Evolutionary conservation across 495 filamentous ascomycete genomes (phyloP).

Genomic region (Darksidea phi): DNA sequence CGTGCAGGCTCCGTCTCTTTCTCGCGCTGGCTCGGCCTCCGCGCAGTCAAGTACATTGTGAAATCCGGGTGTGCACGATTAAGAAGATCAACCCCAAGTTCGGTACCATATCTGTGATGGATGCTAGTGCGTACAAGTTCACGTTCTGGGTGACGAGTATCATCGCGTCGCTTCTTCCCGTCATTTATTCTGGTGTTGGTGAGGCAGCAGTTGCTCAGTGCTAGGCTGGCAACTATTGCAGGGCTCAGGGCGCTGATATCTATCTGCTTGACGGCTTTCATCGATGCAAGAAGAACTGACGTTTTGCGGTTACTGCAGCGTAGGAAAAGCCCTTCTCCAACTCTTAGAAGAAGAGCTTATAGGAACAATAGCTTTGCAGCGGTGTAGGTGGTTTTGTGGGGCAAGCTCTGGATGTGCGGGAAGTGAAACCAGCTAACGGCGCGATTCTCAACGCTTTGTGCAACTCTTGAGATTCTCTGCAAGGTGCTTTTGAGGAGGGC

Average conservation of each 20-base stretch:
- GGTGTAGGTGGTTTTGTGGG: constrained; percentile 1
- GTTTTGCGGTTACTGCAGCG: constrained; percentile 42
- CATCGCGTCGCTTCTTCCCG: constrained; percentile 26
- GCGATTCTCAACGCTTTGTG: too few species aligned
- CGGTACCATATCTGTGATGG: not conserved
- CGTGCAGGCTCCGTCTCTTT: not conserved
- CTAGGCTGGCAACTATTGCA: constrained; percentile 22
- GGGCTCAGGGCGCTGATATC: constrained; percentile 36
- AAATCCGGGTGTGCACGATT: constrained; percentile 8
- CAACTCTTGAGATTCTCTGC: too few species aligned
- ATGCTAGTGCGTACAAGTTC: constrained; percentile 4
- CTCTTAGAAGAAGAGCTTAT: too few species aligned
- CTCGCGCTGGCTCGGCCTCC: not conserved
- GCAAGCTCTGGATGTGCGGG: too few species aligned
- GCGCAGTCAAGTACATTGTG: not conserved
- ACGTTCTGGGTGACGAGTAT: constrained; percentile 33
- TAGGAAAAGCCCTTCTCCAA: constrained; percentile 1
- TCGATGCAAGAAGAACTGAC: constrained; percentile 34
- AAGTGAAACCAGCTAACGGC: too few species aligned
- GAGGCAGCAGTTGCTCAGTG: constrained; percentile 23
- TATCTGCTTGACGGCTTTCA: constrained; percentile 25
- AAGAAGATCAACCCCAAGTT: constrained; percentile 1
- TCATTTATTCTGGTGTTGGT: constrained; percentile 16
- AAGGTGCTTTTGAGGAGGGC: too few species aligned
- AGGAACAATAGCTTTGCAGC: not conserved